Base-by-base conservation (phyloP, 805 yeast genomes). In the Sungouiella thailandica region DNA sequence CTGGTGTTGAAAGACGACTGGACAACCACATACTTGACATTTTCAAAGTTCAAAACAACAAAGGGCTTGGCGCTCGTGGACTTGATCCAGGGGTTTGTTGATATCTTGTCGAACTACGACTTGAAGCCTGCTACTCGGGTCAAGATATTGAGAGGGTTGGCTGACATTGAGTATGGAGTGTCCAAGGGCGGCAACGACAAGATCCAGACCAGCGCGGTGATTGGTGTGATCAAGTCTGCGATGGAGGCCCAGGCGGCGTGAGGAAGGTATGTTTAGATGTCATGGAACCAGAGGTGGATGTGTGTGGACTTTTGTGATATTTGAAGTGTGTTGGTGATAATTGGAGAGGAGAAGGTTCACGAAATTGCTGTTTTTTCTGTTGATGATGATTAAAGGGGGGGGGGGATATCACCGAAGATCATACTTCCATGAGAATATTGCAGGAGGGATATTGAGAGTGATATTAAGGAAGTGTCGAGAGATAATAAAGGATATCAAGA, bases 21-120 rank as follows among this genome's bases (percentile, higher is more conserved):
- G 94, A 72, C 83, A 8, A 77, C 88, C 7, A 75, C 94, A 1
- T 74, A 74, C 46, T 59, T 71, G 20, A 82, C 93, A 2, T 61
- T 93, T 47, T 70, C 68, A n/a, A 70, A 68, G 37, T 67, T 83
- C 44, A 82, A 89, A 44, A 72, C 67, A 39, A 55, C 69, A 4
- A 86, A 84, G 50, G 99, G 99, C 1, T 65, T 93, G 34, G 98
- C 98, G 0, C 62, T 93, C 41, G 80, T 89, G 29, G 99, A 93
- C 56, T 60, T 93, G 35, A 68, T 93, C 34, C 72, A 76, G 37
- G 90, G 93, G 3, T 76, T 90, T 38, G 76, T 84, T 5, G 82
- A 78, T 23, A 76, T 83, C 12, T 62, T 93, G 35, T 79, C 77
- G 35, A 66, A 63, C n/a, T 78, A 80, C 45, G 84, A 87, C 40